phyloP scores from a whole-genome alignment of 495 filamentous ascomycete genomes.

The Geoglossum glabrum region DNA sequence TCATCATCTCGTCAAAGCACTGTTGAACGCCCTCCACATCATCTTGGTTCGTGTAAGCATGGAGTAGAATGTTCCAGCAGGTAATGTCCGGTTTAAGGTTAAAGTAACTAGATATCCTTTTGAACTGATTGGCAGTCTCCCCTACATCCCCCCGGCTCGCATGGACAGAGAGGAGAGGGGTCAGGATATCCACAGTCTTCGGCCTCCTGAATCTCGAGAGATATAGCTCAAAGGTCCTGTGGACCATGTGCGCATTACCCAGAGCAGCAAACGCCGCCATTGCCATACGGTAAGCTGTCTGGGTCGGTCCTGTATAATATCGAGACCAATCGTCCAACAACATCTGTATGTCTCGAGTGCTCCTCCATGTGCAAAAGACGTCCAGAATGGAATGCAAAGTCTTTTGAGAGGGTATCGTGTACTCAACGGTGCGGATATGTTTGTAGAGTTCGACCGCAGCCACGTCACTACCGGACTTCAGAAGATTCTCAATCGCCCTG shows the following conservation, averaged over 20 bases:
- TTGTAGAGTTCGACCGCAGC: neutral
- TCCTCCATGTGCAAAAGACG: constrained; percentile 21
- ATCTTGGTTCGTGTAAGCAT: constrained; percentile 41
- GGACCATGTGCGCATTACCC: constrained; percentile 16
- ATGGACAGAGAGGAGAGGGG: constrained; percentile 41
- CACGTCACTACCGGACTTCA: neutral
- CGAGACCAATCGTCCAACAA: constrained; percentile 34
- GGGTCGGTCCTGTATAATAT: constrained; percentile 19
- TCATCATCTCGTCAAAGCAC: constrained; percentile 35
- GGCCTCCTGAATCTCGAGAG: constrained; percentile 19
- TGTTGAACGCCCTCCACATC: constrained; percentile 43
- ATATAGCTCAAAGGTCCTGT: constrained; percentile 36
- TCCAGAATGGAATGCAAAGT: constrained; percentile 23
- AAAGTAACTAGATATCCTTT: constrained; percentile 31
- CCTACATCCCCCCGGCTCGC: constrained; percentile 39
- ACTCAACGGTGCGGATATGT: neutral
- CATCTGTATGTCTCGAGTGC: constrained; percentile 24
- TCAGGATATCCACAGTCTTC: constrained; percentile 17
- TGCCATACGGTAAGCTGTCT: constrained; percentile 26
- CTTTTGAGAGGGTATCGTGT: neutral
- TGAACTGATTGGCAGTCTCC: constrained; percentile 36
- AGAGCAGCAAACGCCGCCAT: constrained; percentile 14
- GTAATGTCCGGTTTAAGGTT: constrained; percentile 29
- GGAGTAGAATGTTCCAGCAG: constrained; percentile 61
- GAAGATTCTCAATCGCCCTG: neutral